phyloP scores from a whole-genome alignment of 2,329 filamentous ascomycete genomes.

The Neurospora crassa region DNA sequence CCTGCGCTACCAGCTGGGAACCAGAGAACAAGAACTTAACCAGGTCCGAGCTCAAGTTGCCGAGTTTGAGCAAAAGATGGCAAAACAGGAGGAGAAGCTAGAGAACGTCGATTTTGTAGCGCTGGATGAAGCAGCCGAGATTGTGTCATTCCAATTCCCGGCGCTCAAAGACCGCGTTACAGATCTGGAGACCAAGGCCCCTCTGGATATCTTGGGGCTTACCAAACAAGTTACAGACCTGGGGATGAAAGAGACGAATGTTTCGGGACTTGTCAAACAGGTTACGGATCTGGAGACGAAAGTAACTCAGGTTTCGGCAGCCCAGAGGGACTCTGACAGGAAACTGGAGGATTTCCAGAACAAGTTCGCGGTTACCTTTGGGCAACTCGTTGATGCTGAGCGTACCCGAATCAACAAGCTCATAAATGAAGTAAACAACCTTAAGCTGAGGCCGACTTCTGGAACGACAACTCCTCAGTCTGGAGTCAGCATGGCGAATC shows the following conservation, averaged over 20 bases:
- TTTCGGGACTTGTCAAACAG: neutral
- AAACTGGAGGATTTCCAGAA: slow-evolving; percentile 15
- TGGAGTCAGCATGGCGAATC: neutral
- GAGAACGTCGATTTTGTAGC: slow-evolving; percentile 6
- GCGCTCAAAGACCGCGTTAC: slow-evolving; percentile 1
- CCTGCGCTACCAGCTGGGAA: neutral
- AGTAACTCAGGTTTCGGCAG: neutral
- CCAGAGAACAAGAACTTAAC: neutral
- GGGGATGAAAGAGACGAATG: neutral
- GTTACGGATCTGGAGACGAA: neutral
- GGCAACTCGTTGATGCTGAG: neutral
- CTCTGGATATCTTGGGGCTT: neutral
- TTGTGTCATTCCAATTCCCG: slow-evolving; percentile 7
- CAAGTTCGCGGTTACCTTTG: neutral
- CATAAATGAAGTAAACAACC: neutral
- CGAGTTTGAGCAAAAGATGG: neutral
- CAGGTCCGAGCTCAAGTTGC: neutral
- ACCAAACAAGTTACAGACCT: neutral
- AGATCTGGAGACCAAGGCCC: slow-evolving; percentile 1
- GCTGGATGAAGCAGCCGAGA: slow-evolving; percentile 6
- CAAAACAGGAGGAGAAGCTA: slow-evolving; percentile 4
- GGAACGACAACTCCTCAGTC: neutral
- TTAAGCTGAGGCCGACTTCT: neutral
- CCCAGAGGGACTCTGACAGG: neutral
- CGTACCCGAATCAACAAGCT: neutral